Percentiles rank a stretch among this genome's conserved stretches.
Conservation (phyloP, 2,329 filamentous ascomycete genomes). For the Ophiosphaerella narmari region DNA sequence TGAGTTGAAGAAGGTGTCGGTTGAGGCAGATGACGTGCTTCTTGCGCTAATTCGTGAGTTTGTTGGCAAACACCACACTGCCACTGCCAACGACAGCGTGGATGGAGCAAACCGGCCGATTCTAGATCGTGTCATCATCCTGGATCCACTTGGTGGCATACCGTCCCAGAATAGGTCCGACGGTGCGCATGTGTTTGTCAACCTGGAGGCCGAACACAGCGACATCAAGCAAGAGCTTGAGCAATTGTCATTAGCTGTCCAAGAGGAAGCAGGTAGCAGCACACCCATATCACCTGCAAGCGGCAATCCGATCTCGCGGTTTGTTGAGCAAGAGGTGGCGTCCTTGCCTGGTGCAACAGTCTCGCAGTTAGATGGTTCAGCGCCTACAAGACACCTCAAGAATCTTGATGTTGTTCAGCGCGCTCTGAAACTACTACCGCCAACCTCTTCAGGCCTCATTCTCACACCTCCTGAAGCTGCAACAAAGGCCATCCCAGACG, state of each 20-base stretch:
- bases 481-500: conserved; percentile 47
- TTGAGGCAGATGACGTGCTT: conserved; percentile 67
- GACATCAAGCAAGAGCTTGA: conserved; percentile 67
- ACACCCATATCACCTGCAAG: conserved; percentile 22
- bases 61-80: conserved; percentile 53
- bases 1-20: conserved; percentile 48
- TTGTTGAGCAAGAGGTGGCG: conserved; percentile 39
- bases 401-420: conserved; percentile 76
- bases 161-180: conserved; percentile 66
- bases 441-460: conserved; percentile 84
- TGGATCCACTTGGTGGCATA: conserved; percentile 85
- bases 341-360: conserved; percentile 17
- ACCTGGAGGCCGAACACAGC: conserved; percentile 86
- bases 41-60: conserved; percentile 78
- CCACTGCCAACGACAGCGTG: not conserved
- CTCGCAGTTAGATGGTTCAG: conserved; percentile 18
- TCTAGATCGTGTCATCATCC: conserved; percentile 84
- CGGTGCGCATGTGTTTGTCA: conserved; percentile 82
- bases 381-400: conserved; percentile 57
- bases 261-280: conserved; percentile 10
- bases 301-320: conserved; percentile 53
- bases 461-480: conserved; percentile 86
- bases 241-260: conserved; percentile 20
- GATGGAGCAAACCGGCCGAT: conserved; percentile 38
- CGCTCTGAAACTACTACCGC: conserved; percentile 75